Base-by-base conservation (phyloP, 208 protist species). In the Naegleria lovaniensis region DNA sequence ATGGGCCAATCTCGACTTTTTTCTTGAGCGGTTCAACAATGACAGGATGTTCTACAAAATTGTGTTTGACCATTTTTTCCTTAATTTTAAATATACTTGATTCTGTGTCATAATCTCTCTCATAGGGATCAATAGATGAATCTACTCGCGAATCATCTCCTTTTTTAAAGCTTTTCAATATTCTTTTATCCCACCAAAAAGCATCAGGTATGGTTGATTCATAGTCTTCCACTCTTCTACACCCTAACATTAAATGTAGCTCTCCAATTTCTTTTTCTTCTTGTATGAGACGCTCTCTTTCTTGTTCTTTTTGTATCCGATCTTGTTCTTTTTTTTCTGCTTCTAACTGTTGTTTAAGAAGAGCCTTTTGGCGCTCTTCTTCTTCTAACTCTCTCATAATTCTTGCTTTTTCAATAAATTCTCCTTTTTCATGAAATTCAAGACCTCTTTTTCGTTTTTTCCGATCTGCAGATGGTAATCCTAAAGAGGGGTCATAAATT, bases 11-110 rank as follows among this genome's bases (percentile, higher is more conserved):
- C 0, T 83, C 51, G 29, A n/a, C 19, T 33, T 76, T 36, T 13
- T 38, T 59, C 38, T 91, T 91, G 25, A 40, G 33, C 16, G 75
- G 36, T n/a, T 36, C 33, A 51, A 92, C 22, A n/a, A 29, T 4
- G 9, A 92, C 33, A 22, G 90, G 91, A 25, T 92, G 91, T 55
- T 92, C 91, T 5, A 92, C 59, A 25, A 90, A 83, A 89, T 67
- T 41, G 11, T 90, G 58, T 36, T 38, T 59, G 5, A 92, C 79
- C 40, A 40, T 11, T 43, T 87, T 91, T 25, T 52, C 52, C 5
- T 43, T 75, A 22, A 92, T 36, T 33, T 89, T 7, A 83, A 52
- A 48, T 15, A 36, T 1, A 13, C 38, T 13, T 75, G 11, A 2
- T 75, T 67, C 29, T 55, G 13, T 33, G n/a, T 79, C 67, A 36